Base-by-base conservation (phyloP, 179 eudicot species). In the Patellifolia procumbens region DNA sequence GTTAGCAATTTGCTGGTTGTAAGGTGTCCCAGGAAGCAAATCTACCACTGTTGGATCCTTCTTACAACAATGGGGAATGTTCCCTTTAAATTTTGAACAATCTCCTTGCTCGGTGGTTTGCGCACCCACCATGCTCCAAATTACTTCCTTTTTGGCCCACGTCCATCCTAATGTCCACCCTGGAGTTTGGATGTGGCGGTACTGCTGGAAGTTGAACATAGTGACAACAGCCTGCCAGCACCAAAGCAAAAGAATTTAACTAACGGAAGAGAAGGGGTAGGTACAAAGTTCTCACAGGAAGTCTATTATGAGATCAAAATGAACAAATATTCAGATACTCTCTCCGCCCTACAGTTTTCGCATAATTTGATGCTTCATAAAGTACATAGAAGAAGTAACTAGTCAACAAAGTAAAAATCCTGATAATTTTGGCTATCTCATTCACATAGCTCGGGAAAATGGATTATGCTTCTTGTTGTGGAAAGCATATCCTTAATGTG, bases 71-170 rank as follows among this genome's bases (percentile, higher is more conserved):
- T 84, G 87, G 43, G 87, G 87, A 76, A 84, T 74, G 61, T 78
- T 84, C 32, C 80, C 80, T 70, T 84, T 84, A 24, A 84, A 84
- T 68, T 84, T 84, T 0, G 87, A 84, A 68, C 87, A 84, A 70
- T 84, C 87, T 20, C 87, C 87, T 62, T 84, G 87, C 55, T 84
- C 87, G 10, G 87, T 84, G 56, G 87, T 79, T 73, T 84, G 87
- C 28, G 61, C 65, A 58, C 87, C 87, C 70, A 84, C 87, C 87
- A 84, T 84, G 65, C 80, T 78, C 87, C 87, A 84, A 32, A 84
- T 84, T 3, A 84, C 87, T 28, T 84, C 87, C 70, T 84, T 84
- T 68, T 78, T 84, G 24, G 87, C 82, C 87, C 87, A 84, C 53
- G 82, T 22, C 87, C 87, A 84, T 17, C 87, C 84, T 53, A 84